Percentiles rank a stretch among this genome's conserved stretches.
Evolutionary conservation across 2,329 filamentous ascomycete genomes (phyloP).

Genomic region (Aspergillus fumigatiaffinis): DNA sequence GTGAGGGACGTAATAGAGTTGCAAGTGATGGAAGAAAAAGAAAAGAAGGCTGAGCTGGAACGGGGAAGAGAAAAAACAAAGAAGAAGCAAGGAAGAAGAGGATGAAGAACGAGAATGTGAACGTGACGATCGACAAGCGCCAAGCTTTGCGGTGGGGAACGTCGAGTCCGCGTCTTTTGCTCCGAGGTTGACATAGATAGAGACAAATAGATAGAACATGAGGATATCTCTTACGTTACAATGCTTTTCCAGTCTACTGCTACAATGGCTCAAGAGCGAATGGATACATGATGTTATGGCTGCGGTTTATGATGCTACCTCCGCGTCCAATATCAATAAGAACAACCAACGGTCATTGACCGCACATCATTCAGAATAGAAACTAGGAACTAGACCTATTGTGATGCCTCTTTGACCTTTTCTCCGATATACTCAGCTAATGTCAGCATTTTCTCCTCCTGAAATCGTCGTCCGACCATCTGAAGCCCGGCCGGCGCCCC

Average conservation of each 20-base stretch:
- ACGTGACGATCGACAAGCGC: slow-evolving; percentile 12
- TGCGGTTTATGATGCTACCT: background rate
- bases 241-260: background rate
- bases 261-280: background rate
- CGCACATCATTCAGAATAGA: background rate
- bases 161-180: background rate
- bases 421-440: slow-evolving; percentile 40
- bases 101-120: slow-evolving; percentile 2
- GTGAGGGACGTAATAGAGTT: background rate
- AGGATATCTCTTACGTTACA: background rate
- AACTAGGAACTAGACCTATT: background rate
- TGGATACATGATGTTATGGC: background rate
- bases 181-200: background rate
- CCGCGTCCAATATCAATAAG: background rate
- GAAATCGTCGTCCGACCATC: slow-evolving; percentile 46
- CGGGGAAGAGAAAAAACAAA: background rate
- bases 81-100: slow-evolving; percentile 1
- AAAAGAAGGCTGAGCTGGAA: background rate
- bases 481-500: slow-evolving; percentile 48
- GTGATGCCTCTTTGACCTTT: background rate
- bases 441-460: slow-evolving; percentile 50
- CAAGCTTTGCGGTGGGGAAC: slow-evolving; percentile 7
- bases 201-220: background rate
- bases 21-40: background rate
- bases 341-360: background rate